Evolutionary conservation across 805 yeast species (phyloP).

Genomic region (Saturnispora silvae): DNA sequence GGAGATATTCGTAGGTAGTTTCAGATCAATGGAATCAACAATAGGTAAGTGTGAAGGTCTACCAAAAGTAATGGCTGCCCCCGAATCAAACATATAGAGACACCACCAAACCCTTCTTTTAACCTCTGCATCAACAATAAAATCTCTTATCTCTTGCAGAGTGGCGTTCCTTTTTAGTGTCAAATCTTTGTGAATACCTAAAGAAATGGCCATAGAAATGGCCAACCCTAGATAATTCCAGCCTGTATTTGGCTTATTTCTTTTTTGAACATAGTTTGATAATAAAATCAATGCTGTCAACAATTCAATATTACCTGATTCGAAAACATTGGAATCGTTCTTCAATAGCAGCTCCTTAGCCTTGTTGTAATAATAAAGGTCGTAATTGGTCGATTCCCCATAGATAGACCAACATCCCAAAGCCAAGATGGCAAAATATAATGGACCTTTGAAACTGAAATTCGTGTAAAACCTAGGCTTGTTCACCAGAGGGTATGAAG

Average conservation of each 20-base stretch:
- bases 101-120: slow-evolving; percentile 65
- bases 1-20: slow-evolving; percentile 39
- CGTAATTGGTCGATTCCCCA: slow-evolving; percentile 43
- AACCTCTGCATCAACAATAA: slow-evolving; percentile 37
- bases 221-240: slow-evolving; percentile 61
- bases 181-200: slow-evolving; percentile 52
- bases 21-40: slow-evolving; percentile 36
- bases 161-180: slow-evolving; percentile 8
- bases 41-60: slow-evolving; percentile 49
- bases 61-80: slow-evolving; percentile 55
- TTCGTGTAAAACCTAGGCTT: slow-evolving; percentile 37
- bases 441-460: slow-evolving; percentile 36
- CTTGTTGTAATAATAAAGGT: slow-evolving; percentile 44
- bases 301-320: slow-evolving; percentile 47
- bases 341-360: slow-evolving; percentile 35
- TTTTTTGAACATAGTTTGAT: slow-evolving; percentile 52
- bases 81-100: slow-evolving; percentile 49
- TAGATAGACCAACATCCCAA: slow-evolving; percentile 61
- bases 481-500: slow-evolving; percentile 51
- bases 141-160: slow-evolving; percentile 21
- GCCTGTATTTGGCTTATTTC: slow-evolving; percentile 57
- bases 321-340: slow-evolving; percentile 36
- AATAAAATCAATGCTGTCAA: slow-evolving; percentile 43
- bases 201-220: slow-evolving; percentile 53
- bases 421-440: slow-evolving; percentile 48